Evolutionary conservation across 1,284 basidiomycete species (phyloP), one percentile per base, ranked within the genome.

Genomic region (Clitocybe nebularis): DNA sequence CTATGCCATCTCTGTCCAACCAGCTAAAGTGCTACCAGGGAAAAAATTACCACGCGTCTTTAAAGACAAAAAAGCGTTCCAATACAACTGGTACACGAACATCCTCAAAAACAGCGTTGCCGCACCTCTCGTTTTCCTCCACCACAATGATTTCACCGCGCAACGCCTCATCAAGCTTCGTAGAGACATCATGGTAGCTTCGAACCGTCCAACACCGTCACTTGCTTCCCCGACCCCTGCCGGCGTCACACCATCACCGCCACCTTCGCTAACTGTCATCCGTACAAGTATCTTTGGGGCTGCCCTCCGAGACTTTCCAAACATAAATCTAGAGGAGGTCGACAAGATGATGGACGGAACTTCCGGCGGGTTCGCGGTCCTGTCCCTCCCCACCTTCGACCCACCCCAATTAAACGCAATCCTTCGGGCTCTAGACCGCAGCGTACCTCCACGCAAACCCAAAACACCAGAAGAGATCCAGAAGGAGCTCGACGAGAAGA

Each of bases 201-300:
- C 73, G 5, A 64, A 67, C 29, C 73, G 74, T 28, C 58, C 65
- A 10, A 54, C 63, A 5, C 69, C 71, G 0, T 64, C 75, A 30
- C 63, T 74, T 26, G 55, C 67, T 4, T 56, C 57, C 11, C 57
- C 53, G 16, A 57, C 64, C 14, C 67, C 67, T 2, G 59, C 67
- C 6, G 67, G 74, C 20, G 49, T 53, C 13, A 53, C 60, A 8
- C 57, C 63, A 20, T 46, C 60, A 30, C 39, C 60, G 22, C 55
- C 64, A 19, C 77, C 81, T 1, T 70, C 69, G 24, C 69, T 89
- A 46, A 82, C 76, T 30, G 66, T 84, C 54, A 74, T 89, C 48
- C 77, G 79, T 28, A 81, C 83, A 10, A 74, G 78, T 48, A 73
- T 87, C 41, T 85, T 90, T 54, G 84, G 87, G 41, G 82, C 79